Evolutionary conservation across 2,329 filamentous ascomycete species (phyloP).

Genomic region (Fusarium graminum): DNA sequence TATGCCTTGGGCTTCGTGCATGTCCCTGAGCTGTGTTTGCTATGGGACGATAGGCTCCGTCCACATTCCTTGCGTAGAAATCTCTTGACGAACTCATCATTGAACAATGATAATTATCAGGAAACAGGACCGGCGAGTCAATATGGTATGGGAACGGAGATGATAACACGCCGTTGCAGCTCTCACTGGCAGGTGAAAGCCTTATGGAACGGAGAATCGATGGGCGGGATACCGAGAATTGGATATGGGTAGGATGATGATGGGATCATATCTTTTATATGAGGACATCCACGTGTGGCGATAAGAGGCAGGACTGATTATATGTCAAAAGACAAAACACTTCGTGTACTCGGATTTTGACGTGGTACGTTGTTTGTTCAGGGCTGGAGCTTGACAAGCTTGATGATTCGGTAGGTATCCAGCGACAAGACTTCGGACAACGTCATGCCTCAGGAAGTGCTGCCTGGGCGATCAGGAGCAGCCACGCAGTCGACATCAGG

Average conservation of each 20-base stretch:
- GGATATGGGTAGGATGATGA: not conserved
- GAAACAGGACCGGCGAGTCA: not conserved
- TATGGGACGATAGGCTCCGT: not conserved
- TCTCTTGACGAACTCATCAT: conserved; percentile 9
- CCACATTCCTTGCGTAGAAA: not conserved
- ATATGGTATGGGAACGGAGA: not conserved
- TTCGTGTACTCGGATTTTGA: not conserved
- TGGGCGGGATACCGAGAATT: not conserved
- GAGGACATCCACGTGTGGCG: not conserved
- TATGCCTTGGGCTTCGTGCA: not conserved
- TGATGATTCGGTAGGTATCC: not conserved
- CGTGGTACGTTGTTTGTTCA: not conserved
- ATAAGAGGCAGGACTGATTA: conserved; percentile 15
- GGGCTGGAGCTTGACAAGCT: not conserved
- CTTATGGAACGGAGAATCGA: not conserved
- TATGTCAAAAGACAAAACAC: conserved; percentile 15
- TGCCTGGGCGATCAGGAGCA: conserved; percentile 19
- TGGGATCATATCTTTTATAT: conserved; percentile 1
- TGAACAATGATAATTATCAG: not conserved
- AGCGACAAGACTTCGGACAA: not conserved
- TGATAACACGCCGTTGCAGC: not conserved
- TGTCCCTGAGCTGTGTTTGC: not conserved
- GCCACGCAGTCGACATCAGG: conserved; percentile 4
- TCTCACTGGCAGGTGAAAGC: too few relatives aligned
- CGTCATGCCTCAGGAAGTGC: conserved; percentile 11